These are phyloP conservation scores for Aspergillus campestris DNA, from an alignment of 495 filamentous ascomycete genomes.

Conservation along the genomic window DNA sequence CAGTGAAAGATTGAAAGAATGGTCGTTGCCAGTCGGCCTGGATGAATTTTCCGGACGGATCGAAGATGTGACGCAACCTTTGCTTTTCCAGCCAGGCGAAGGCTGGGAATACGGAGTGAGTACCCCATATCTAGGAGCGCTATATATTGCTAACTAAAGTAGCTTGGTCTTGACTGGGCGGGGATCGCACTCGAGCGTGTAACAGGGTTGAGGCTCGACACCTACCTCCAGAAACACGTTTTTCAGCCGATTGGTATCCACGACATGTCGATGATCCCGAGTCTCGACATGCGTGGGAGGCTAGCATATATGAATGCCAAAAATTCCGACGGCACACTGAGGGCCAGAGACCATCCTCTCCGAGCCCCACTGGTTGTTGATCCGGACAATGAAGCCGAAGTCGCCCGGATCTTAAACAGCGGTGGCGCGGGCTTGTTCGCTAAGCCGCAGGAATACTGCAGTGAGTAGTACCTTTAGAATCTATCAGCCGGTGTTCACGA, in stretches of 20 bases:
- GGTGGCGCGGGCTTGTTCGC: constrained; percentile 51
- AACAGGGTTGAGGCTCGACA: constrained; percentile 40
- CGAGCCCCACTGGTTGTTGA: constrained; percentile 28
- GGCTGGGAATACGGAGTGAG: constrained; percentile 47
- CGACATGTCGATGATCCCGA: constrained; percentile 49
- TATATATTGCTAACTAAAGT: too few species aligned
- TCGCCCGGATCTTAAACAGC: too few species aligned
- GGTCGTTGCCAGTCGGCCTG: constrained; percentile 35
- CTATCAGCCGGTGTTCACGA: too few species aligned
- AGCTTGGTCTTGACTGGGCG: constrained; percentile 51
- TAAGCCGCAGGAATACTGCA: constrained; percentile 44
- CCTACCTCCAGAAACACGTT: constrained; percentile 48
- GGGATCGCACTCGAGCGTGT: constrained; percentile 47
- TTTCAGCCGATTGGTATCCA: constrained; percentile 47
- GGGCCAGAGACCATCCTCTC: constrained; percentile 36
- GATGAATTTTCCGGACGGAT: constrained; percentile 46
- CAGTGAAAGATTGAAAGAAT: constrained; percentile 42
- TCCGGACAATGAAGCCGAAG: too few species aligned
- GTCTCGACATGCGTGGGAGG: constrained; percentile 36
- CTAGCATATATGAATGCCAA: constrained; percentile 43
- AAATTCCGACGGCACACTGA: constrained; percentile 26
- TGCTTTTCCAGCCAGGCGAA: constrained; percentile 49
- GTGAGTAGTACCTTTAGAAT: constrained; percentile 17
- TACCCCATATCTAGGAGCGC: neutral
- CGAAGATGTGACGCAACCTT: constrained; percentile 36